These are phyloP conservation scores for Eucalyptus paniculata DNA, from an alignment of 345 rosid species.

Conservation along the genomic window DNA sequence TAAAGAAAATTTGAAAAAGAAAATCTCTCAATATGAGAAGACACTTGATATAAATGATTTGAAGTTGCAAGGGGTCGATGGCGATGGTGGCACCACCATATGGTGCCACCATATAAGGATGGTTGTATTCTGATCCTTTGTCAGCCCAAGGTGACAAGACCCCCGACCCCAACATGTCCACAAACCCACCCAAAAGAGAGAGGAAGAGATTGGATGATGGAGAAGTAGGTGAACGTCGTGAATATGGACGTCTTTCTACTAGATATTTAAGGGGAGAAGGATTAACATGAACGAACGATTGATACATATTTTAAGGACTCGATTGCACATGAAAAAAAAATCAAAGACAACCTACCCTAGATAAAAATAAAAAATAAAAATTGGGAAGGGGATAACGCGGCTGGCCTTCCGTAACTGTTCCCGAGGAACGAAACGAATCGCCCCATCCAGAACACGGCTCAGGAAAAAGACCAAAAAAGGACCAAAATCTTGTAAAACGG, in stretches of 20 bases:
- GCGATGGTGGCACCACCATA: no score
- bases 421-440: not conserved
- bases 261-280: not conserved
- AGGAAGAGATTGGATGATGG: not conserved
- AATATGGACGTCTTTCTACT: not conserved
- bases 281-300: not conserved
- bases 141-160: not conserved
- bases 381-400: rapidly evolving
- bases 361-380: no score
- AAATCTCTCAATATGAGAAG: rapidly evolving
- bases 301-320: not conserved
- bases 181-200: not conserved
- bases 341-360: no score
- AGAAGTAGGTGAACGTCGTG: not conserved
- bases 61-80: not conserved
- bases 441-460: not conserved
- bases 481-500: not conserved
- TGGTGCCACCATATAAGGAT: not conserved
- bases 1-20: not conserved
- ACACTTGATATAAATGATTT: not conserved
- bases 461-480: not conserved
- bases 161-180: rapidly evolving
- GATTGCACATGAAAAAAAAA: not conserved
- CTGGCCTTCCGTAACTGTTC: not conserved
- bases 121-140: not conserved